These are phyloP conservation scores for Vickermania ingenoplastis DNA, from an alignment of 208 protist genomes.

Conservation along the genomic window DNA sequence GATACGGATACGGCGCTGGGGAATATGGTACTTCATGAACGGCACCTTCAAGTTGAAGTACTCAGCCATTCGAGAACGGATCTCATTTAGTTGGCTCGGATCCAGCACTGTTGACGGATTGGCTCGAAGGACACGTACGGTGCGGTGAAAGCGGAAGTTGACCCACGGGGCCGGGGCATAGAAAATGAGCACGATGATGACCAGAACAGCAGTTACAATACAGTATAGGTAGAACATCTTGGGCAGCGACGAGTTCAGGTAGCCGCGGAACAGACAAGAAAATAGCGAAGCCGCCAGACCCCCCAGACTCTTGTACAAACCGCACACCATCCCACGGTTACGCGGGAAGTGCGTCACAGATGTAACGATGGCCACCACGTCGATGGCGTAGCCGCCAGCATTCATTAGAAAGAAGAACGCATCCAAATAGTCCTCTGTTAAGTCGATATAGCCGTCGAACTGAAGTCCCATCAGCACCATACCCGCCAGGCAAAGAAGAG, in stretches of 20 bases:
- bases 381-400: constrained; percentile 22
- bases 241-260: constrained; percentile 18
- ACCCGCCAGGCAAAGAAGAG: constrained; percentile 18
- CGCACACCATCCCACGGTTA: constrained; percentile 34
- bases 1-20: constrained; percentile 28
- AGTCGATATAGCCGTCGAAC: constrained; percentile 20
- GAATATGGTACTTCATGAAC: constrained; percentile 17
- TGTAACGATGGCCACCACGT: constrained; percentile 22
- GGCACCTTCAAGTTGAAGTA: constrained; percentile 9
- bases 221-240: constrained; percentile 29
- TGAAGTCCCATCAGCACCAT: constrained; percentile 22
- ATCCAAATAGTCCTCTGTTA: too few species aligned
- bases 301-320: constrained; percentile 40
- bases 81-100: too few species aligned
- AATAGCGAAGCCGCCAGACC: constrained; percentile 33
- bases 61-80: too few species aligned
- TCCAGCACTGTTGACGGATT: too few species aligned
- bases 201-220: constrained; percentile 25
- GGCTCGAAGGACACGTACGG: background rate
- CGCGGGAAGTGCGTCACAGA: constrained; percentile 40
- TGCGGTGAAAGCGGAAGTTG: constrained; percentile 6
- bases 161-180: constrained; percentile 9
- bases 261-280: constrained; percentile 34
- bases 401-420: constrained; percentile 44
- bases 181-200: constrained; percentile 11